phyloP scores from a whole-genome alignment of 2,329 filamentous ascomycete species.

The Tolypocladium sp. region DNA sequence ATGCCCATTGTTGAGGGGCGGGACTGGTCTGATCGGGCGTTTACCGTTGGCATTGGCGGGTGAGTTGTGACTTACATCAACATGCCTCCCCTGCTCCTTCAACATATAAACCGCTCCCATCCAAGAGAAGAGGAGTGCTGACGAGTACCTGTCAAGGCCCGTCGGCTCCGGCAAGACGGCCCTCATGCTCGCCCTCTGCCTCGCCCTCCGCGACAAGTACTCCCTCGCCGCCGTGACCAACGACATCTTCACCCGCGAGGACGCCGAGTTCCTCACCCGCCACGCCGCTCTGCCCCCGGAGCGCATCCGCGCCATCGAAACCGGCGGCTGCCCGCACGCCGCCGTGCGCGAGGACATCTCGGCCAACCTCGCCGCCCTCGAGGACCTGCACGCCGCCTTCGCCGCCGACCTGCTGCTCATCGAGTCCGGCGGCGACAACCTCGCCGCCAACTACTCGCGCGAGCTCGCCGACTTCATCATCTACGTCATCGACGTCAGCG shows the following conservation, averaged over 20 bases:
- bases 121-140: not conserved
- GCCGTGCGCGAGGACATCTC: conserved; percentile 96
- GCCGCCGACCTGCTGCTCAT: conserved; percentile 78
- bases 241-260: conserved; percentile 97
- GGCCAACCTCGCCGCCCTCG: conserved; percentile 84
- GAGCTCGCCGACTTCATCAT: conserved; percentile 97
- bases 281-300: conserved; percentile 72
- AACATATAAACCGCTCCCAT: not conserved
- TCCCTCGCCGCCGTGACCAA: conserved; percentile 94
- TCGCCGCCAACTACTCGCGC: conserved; percentile 91
- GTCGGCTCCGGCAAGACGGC: conserved; percentile 97
- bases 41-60: conserved; percentile 98
- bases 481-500: conserved; percentile 95
- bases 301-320: conserved; percentile 93
- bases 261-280: conserved; percentile 92
- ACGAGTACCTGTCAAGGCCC: conserved; percentile 44
- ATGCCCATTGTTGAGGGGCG: conserved; percentile 88
- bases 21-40: conserved; percentile 80
- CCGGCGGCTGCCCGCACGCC: conserved; percentile 92
- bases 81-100: not conserved
- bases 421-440: conserved; percentile 91
- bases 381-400: conserved; percentile 78
- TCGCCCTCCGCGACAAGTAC: conserved; percentile 68
- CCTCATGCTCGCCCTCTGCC: conserved; percentile 89
- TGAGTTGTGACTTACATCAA: conserved; percentile 30